These are phyloP conservation scores for Lophiotrema nucula DNA, from an alignment of 495 filamentous ascomycete genomes.

Conservation along the genomic window DNA sequence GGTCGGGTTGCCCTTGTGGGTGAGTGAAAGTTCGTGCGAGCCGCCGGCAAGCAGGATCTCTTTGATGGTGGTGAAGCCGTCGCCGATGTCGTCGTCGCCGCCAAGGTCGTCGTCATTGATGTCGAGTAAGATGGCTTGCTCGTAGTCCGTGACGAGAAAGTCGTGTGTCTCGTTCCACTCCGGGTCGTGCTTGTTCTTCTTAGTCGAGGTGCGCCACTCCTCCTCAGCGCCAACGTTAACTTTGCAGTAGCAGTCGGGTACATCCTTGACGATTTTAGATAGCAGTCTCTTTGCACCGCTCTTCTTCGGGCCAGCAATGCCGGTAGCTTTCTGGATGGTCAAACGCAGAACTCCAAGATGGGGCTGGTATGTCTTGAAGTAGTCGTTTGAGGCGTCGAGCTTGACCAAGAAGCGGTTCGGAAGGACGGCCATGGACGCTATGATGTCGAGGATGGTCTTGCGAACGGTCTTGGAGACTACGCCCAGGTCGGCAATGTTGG, in stretches of 20 bases:
- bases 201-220: slow-evolving; percentile 42
- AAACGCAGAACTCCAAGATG: slow-evolving; percentile 45
- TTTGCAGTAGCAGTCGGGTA: slow-evolving; percentile 45
- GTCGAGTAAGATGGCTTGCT: slow-evolving; percentile 42
- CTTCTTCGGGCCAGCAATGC: slow-evolving; percentile 32
- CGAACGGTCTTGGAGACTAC: slow-evolving; percentile 41
- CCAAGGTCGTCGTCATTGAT: slow-evolving; percentile 45
- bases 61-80: slow-evolving; percentile 42
- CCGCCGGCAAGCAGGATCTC: slow-evolving; percentile 41
- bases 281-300: slow-evolving; percentile 37
- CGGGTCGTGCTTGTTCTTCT: slow-evolving; percentile 43
- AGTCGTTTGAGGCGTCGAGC: slow-evolving; percentile 44
- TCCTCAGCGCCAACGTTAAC: slow-evolving; percentile 43
- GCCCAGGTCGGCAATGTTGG: slow-evolving; percentile 42
- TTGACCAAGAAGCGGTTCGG: slow-evolving; percentile 48
- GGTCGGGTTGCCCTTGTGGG: slow-evolving; percentile 40
- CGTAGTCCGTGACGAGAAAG: slow-evolving; percentile 42
- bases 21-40: slow-evolving; percentile 39
- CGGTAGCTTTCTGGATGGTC: slow-evolving; percentile 42
- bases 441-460: slow-evolving; percentile 43
- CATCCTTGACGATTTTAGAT: slow-evolving; percentile 38
- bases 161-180: slow-evolving; percentile 47
- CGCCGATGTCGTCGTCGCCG: slow-evolving; percentile 45
- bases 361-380: slow-evolving; percentile 46
- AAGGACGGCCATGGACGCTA: slow-evolving; percentile 43